phyloP scores from a whole-genome alignment of 177 flowering plant species.

The Vitis hybrid region DNA sequence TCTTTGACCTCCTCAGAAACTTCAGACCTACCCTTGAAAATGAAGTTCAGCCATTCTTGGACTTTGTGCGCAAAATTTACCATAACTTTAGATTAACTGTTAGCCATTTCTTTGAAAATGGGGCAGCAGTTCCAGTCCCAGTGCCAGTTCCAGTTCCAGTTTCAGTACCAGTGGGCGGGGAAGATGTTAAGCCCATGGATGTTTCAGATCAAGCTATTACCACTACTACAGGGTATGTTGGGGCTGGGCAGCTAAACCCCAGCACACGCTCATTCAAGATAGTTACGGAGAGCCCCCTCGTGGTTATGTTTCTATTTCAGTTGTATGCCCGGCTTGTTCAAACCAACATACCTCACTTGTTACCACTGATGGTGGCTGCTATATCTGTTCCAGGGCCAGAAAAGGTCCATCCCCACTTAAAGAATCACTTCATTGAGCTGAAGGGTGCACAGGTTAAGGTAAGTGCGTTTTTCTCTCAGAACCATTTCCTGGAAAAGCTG shows the following conservation, averaged over 20 bases:
- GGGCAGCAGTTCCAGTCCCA: slow-evolving; percentile 8
- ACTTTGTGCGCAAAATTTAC: slow-evolving; percentile 90
- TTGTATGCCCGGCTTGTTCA: slow-evolving; percentile 83
- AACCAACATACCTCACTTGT: slow-evolving; percentile 84
- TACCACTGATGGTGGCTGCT: slow-evolving; percentile 93
- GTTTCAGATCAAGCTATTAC: slow-evolving; percentile 41
- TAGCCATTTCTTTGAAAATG: slow-evolving; percentile 77
- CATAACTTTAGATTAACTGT: slow-evolving; percentile 84
- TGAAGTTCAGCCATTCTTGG: slow-evolving; percentile 93
- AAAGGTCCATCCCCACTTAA: slow-evolving; percentile 72
- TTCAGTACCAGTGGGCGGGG: slow-evolving; percentile 18
- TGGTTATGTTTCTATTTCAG: slow-evolving; percentile 96
- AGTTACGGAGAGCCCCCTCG: slow-evolving; percentile 92
- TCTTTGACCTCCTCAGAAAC: slow-evolving; percentile 86
- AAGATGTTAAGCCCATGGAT: slow-evolving; percentile 60
- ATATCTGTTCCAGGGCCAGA: slow-evolving; percentile 98
- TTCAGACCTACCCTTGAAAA: slow-evolving; percentile 79
- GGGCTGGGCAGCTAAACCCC: slow-evolving; percentile 73
- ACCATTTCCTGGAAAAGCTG: background rate
- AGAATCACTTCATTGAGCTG: slow-evolving; percentile 76
- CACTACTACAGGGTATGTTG: slow-evolving; percentile 28
- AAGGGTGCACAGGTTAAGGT: slow-evolving; percentile 99
- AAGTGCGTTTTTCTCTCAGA: background rate
- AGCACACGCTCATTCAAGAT: slow-evolving; percentile 89
- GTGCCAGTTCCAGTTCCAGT: too few species aligned